These are phyloP conservation scores for Coemansia sp. DNA, from an alignment of 192 early-diverging fungal genomes.

Conservation along the genomic window DNA sequence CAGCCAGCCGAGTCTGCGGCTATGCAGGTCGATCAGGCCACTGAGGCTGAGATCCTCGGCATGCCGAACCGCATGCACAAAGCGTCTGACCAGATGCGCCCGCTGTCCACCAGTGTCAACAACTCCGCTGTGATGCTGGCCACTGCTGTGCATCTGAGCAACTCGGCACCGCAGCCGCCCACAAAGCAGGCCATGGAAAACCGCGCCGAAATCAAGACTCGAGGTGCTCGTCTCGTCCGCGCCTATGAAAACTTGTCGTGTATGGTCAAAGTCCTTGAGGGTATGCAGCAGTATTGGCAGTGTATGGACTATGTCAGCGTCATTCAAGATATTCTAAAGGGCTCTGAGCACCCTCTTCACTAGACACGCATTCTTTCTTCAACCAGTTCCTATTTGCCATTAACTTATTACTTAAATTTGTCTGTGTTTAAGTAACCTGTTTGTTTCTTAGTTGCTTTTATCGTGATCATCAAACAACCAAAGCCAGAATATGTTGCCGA, in stretches of 20 bases:
- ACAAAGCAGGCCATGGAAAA: conserved; percentile 14
- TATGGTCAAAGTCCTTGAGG: conserved; percentile 54
- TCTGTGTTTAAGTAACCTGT: too few relatives aligned
- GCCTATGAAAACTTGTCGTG: conserved; percentile 54
- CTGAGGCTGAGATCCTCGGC: conserved; percentile 3
- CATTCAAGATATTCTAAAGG: conserved; percentile 46
- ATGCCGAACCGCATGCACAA: conserved; percentile 11
- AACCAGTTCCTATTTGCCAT: too few relatives aligned
- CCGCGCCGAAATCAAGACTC: conserved; percentile 31
- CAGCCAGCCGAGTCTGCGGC: background rate
- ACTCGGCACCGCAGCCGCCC: conserved; percentile 21
- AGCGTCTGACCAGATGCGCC: conserved; percentile 37
- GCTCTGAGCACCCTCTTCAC: conserved; percentile 44
- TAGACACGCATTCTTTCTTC: background rate
- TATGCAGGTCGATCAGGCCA: conserved; percentile 7
- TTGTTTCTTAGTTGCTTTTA: too few relatives aligned
- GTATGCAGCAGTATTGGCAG: conserved; percentile 58
- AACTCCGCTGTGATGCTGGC: conserved; percentile 48
- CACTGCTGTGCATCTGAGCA: conserved; percentile 33
- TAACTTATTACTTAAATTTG: too few relatives aligned
- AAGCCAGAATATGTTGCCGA: too few relatives aligned
- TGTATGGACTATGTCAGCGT: conserved; percentile 54
- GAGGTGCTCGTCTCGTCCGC: conserved; percentile 33
- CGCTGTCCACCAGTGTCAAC: conserved; percentile 46
- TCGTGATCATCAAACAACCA: too few relatives aligned